Evolutionary conservation across 305 asterid genomes (phyloP).

Genomic region (Fraxinus xanthoxyloides): DNA sequence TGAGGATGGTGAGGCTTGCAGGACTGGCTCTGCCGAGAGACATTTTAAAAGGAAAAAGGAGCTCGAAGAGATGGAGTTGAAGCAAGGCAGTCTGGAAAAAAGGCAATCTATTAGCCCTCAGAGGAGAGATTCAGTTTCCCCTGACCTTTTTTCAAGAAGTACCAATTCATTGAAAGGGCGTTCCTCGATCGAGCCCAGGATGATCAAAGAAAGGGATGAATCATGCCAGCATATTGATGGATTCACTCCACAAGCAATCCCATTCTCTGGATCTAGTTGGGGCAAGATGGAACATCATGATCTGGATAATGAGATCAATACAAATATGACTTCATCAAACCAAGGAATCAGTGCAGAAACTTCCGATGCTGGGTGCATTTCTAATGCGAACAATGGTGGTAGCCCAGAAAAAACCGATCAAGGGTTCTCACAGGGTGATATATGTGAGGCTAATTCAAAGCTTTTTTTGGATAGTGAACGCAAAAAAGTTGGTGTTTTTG

Average conservation of each 20-base stretch:
- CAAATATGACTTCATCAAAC: slow-evolving; percentile 16
- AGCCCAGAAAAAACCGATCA: slow-evolving; percentile 23
- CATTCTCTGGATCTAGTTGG: slow-evolving; percentile 12
- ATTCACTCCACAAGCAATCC: slow-evolving; percentile 11
- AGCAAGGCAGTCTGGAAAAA: slow-evolving; percentile 48
- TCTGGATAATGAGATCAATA: slow-evolving; percentile 20
- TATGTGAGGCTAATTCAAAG: slow-evolving; percentile 32
- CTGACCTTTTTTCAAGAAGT: slow-evolving; percentile 44
- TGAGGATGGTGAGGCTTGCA: slow-evolving; percentile 38
- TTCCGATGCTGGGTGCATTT: slow-evolving; percentile 31
- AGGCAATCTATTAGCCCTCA: slow-evolving; percentile 54
- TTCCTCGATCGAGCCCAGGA: slow-evolving; percentile 17
- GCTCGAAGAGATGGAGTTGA: slow-evolving; percentile 35
- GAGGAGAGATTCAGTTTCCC: slow-evolving; percentile 53
- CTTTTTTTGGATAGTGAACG: slow-evolving; percentile 35
- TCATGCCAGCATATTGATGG: slow-evolving; percentile 13
- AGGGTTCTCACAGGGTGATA: slow-evolving; percentile 27
- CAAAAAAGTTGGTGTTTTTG: slow-evolving; percentile 39
- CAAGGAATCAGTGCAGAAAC: slow-evolving; percentile 24
- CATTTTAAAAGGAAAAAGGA: slow-evolving; percentile 41
- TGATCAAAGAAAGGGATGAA: slow-evolving; percentile 21
- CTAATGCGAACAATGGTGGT: slow-evolving; percentile 24
- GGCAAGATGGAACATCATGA: slow-evolving; percentile 19
- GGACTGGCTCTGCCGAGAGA: slow-evolving; percentile 49
- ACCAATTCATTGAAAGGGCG: slow-evolving; percentile 31